Evolutionary conservation across 2,329 filamentous ascomycete genomes (phyloP).

Genomic region (Phoma sp.): DNA sequence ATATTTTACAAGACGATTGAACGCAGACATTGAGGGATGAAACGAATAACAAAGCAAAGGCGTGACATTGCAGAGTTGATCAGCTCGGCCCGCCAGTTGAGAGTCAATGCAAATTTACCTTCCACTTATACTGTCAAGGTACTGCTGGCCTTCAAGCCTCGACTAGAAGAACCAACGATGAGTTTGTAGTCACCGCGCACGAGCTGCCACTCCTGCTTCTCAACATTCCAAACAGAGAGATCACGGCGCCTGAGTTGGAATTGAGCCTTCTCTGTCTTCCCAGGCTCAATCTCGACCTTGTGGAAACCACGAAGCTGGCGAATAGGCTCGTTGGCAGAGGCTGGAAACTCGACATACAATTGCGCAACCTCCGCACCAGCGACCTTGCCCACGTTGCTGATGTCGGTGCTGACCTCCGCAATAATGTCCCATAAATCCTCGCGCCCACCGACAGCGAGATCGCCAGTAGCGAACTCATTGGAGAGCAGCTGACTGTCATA

Average conservation of each 20-base stretch:
- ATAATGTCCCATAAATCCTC: slow-evolving; percentile 44
- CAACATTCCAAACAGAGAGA: slow-evolving; percentile 47
- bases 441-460: slow-evolving; percentile 35
- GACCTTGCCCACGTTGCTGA: slow-evolving; percentile 45
- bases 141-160: slow-evolving; percentile 43
- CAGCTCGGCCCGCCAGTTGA: too few relatives aligned
- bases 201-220: slow-evolving; percentile 42
- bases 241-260: slow-evolving; percentile 46
- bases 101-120: too few relatives aligned
- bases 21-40: neutral
- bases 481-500: slow-evolving; percentile 6
- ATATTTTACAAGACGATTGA: neutral
- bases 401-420: slow-evolving; percentile 41
- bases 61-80: too few relatives aligned
- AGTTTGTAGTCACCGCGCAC: slow-evolving; percentile 43
- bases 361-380: slow-evolving; percentile 48
- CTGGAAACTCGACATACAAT: slow-evolving; percentile 46
- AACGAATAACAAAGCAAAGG: neutral
- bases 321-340: slow-evolving; percentile 36
- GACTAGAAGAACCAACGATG: slow-evolving; percentile 44
- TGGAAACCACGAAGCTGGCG: slow-evolving; percentile 47
- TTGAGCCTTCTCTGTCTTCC: slow-evolving; percentile 37
- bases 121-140: slow-evolving; percentile 38
- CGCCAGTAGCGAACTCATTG: slow-evolving; percentile 55
- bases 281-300: slow-evolving; percentile 42